Conservation (phyloP, 345 rosid species). For the Trapa incisa region DNA sequence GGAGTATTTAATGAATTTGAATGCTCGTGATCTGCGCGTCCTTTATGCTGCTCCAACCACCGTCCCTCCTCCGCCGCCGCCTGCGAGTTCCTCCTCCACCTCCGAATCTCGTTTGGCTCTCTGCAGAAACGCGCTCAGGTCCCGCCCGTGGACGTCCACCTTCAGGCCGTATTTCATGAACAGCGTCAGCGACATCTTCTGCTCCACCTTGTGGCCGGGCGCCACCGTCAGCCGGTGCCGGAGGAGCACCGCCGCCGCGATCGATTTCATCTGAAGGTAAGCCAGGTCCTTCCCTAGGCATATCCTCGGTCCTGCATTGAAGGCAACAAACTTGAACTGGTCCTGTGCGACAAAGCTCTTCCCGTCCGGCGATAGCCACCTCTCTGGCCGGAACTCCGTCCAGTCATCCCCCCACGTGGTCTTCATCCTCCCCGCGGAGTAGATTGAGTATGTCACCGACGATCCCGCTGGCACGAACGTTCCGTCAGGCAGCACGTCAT, state of each 20-base stretch:
- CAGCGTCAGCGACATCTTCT: slow-evolving; percentile 89
- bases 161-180: slow-evolving; percentile 81
- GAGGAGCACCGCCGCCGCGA: slow-evolving; percentile 63
- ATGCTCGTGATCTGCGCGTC: not conserved
- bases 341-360: slow-evolving; percentile 42
- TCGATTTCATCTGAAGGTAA: slow-evolving; percentile 83
- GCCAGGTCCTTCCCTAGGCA: slow-evolving; percentile 83
- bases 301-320: slow-evolving; percentile 91
- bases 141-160: slow-evolving; percentile 53
- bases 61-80: slow-evolving; percentile 18
- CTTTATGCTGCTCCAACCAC: slow-evolving; percentile 21
- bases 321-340: slow-evolving; percentile 73
- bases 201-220: slow-evolving; percentile 76
- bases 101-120: slow-evolving; percentile 15
- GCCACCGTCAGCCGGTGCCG: slow-evolving; percentile 57
- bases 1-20: no score
- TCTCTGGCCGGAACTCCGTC: slow-evolving; percentile 66
- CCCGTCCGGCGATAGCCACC: slow-evolving; percentile 70
- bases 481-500: slow-evolving; percentile 83
- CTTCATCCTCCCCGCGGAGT: slow-evolving; percentile 81
- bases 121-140: slow-evolving; percentile 29
- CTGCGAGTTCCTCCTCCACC: slow-evolving; percentile 16
- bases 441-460: slow-evolving; percentile 77
- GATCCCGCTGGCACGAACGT: slow-evolving; percentile 86
- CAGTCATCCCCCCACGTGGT: slow-evolving; percentile 90